phyloP scores from a whole-genome alignment of 2,329 filamentous ascomycete species.

The Nemania bipapillata region DNA sequence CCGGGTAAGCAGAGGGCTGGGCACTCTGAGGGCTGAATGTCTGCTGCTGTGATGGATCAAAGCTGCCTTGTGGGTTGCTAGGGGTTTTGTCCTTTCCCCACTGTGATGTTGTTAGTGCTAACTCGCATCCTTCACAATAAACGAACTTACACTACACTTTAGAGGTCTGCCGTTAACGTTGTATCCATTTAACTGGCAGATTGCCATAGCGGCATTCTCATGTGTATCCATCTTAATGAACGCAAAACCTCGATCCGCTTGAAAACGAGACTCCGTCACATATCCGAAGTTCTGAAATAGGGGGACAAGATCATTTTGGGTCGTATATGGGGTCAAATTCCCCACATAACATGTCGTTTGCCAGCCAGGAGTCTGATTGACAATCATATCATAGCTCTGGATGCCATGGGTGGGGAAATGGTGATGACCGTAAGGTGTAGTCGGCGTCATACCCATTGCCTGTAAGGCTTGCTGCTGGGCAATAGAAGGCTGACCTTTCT shows the following conservation, averaged over 20 bases:
- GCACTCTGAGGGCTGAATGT: constrained; percentile 78
- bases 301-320: constrained; percentile 94
- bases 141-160: constrained; percentile 92
- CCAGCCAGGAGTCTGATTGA: constrained; percentile 94
- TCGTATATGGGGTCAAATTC: constrained; percentile 97
- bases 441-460: constrained; percentile 97
- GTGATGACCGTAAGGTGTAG: constrained; percentile 94
- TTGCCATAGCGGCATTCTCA: constrained; percentile 97
- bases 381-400: constrained; percentile 97
- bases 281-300: constrained; percentile 99
- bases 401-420: constrained; percentile 97
- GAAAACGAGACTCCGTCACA: constrained; percentile 96
- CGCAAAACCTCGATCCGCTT: constrained; percentile 95
- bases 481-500: constrained; percentile 99
- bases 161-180: constrained; percentile 96
- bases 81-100: constrained; percentile 99
- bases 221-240: constrained; percentile 99
- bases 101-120: constrained; percentile 62
- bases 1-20: constrained; percentile 76
- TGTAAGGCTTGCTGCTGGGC: constrained; percentile 97
- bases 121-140: constrained; percentile 33
- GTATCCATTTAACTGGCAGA: constrained; percentile 97
- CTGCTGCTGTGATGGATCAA: constrained; percentile 79
- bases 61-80: constrained; percentile 71
- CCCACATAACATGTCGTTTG: constrained; percentile 99